Evolutionary conservation across 768 basidiomycete genomes (phyloP).

Genomic region (Pisolithus orientalis): DNA sequence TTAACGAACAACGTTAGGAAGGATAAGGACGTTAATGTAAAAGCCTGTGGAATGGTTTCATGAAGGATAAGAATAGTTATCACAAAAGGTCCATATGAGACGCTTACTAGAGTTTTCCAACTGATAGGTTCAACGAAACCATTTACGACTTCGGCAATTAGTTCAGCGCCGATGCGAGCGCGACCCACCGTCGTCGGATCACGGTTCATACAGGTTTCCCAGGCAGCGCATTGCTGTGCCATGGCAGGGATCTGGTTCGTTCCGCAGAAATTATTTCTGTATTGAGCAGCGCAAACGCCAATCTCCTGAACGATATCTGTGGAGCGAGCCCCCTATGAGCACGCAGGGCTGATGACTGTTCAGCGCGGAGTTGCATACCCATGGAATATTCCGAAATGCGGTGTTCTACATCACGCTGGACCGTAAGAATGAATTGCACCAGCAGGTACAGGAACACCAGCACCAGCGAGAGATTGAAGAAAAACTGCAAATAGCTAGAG

Average conservation of each 20-base stretch:
- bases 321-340: conserved; percentile 9
- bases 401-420: conserved; percentile 85
- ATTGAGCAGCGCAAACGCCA: conserved; percentile 72
- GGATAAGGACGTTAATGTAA: conserved; percentile 68
- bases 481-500: conserved; percentile 83
- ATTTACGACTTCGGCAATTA: conserved; percentile 94
- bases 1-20: conserved; percentile 80
- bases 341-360: conserved; percentile 8
- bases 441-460: conserved; percentile 79
- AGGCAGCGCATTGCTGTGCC: conserved; percentile 76
- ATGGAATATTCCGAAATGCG: conserved; percentile 84
- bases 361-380: conserved; percentile 45
- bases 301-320: conserved; percentile 92
- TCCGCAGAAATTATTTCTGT: conserved; percentile 79
- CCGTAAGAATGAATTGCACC: conserved; percentile 81
- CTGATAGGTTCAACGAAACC: conserved; percentile 96
- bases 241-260: conserved; percentile 77
- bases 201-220: conserved; percentile 94
- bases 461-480: conserved; percentile 85
- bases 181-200: conserved; percentile 88
- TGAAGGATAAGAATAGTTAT: conserved; percentile 9
- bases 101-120: conserved; percentile 89
- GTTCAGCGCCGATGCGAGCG: conserved; percentile 86
- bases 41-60: conserved; percentile 38
- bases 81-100: conserved; percentile 8